Evolutionary conservation across 164 flowering plant species (phyloP).

Genomic region (Aristolochia fimbriata): DNA sequence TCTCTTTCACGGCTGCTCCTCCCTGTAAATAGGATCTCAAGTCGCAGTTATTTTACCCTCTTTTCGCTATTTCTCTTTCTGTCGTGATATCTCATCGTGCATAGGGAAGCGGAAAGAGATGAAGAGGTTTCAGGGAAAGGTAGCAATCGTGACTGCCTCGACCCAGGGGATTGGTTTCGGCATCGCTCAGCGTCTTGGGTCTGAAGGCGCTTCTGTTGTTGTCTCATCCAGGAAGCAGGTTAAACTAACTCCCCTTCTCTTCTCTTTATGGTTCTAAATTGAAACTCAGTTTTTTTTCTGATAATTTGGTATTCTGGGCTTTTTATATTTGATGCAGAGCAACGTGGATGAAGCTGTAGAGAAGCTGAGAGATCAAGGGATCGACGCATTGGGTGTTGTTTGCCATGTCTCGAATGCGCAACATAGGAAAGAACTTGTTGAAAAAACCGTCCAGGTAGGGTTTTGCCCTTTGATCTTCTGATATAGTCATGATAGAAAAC

Average conservation of each 20-base stretch:
- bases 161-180: slow-evolving; percentile 88
- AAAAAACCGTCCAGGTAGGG: slow-evolving; percentile 55
- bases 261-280: neutral
- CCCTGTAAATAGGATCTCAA: too few relatives aligned
- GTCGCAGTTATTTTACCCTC: too few relatives aligned
- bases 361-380: slow-evolving; percentile 57
- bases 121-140: slow-evolving; percentile 73
- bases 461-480: neutral
- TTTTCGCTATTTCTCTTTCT: too few relatives aligned
- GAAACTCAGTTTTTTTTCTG: neutral
- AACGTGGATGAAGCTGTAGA: slow-evolving; percentile 86
- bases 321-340: slow-evolving; percentile 27
- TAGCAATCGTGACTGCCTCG: slow-evolving; percentile 87
- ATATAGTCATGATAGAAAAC: neutral
- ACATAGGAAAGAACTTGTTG: slow-evolving; percentile 74
- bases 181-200: slow-evolving; percentile 77
- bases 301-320: slow-evolving; percentile 3
- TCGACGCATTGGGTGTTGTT: slow-evolving; percentile 67
- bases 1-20: too few relatives aligned
- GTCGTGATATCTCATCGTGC: too few relatives aligned
- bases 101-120: slow-evolving; percentile 14
- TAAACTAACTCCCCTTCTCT: neutral
- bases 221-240: slow-evolving; percentile 90
- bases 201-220: slow-evolving; percentile 88
- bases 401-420: slow-evolving; percentile 85